Percentiles rank a stretch among this genome's conserved stretches.
These are phyloP conservation scores for Ceriops zippeliana DNA, from an alignment of 345 rosid genomes.

Conservation along the genomic window DNA sequence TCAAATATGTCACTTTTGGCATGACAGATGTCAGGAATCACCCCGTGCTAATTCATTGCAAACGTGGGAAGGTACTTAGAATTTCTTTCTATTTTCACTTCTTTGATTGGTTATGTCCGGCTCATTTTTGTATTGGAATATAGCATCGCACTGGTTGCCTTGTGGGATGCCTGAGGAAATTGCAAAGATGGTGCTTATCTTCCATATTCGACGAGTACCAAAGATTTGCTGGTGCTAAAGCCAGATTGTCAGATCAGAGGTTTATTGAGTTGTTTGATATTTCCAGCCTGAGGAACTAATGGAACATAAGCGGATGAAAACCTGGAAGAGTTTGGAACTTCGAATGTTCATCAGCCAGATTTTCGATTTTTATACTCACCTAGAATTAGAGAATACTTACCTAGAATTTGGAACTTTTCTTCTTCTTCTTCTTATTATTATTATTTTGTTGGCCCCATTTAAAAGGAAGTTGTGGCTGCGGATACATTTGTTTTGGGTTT, in stretches of 20 bases:
- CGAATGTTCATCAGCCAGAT: too few relatives aligned
- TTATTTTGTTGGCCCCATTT: too few relatives aligned
- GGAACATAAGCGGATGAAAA: not conserved
- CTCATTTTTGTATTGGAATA: not conserved
- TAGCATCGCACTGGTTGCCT: slow-evolving; percentile 80
- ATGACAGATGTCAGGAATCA: slow-evolving; percentile 57
- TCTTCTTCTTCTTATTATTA: too few relatives aligned
- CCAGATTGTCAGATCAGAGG: slow-evolving; percentile 67
- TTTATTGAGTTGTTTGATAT: slow-evolving; percentile 64
- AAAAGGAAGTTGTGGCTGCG: too few relatives aligned
- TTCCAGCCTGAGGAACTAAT: slow-evolving; percentile 44
- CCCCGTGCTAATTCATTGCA: slow-evolving; percentile 73
- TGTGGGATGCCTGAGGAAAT: slow-evolving; percentile 69
- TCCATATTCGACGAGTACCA: slow-evolving; percentile 77
- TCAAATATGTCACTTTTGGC: slow-evolving; percentile 1
- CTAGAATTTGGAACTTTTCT: too few relatives aligned
- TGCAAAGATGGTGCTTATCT: slow-evolving; percentile 75
- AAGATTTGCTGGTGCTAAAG: slow-evolving; percentile 61
- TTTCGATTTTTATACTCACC: too few relatives aligned
- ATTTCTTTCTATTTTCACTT: not conserved
- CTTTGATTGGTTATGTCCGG: not conserved
- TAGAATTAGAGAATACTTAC: too few relatives aligned
- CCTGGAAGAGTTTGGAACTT: not conserved
- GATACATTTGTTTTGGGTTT: too few relatives aligned
- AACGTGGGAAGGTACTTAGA: slow-evolving; percentile 68